These are phyloP conservation scores for Diversispora epigaea DNA, from an alignment of 192 early-diverging fungal genomes.

Conservation along the genomic window DNA sequence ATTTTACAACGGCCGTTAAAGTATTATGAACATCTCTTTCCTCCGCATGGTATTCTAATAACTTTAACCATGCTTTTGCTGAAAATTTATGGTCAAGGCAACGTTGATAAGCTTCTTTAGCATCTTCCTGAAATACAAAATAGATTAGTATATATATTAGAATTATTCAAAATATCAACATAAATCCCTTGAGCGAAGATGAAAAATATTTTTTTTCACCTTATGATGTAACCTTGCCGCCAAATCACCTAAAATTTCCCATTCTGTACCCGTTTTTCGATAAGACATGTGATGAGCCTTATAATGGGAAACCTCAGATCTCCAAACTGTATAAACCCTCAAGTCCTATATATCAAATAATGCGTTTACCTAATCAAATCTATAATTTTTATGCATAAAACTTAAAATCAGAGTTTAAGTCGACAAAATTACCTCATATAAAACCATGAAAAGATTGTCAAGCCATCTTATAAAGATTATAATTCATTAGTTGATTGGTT, in stretches of 20 bases:
- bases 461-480: conserved; percentile 75
- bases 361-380: not conserved
- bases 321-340: conserved; percentile 90
- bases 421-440: conserved; percentile 72
- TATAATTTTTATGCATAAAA: not conserved
- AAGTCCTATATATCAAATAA: conserved; percentile 52
- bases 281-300: conserved; percentile 71
- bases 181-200: not conserved
- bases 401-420: not conserved
- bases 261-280: conserved; percentile 94
- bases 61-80: conserved; percentile 81
- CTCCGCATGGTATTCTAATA: conserved; percentile 77
- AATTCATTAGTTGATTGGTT: not conserved
- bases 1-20: conserved; percentile 75
- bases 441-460: conserved; percentile 98
- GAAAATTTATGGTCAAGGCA: conserved; percentile 91
- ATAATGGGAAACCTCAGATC: conserved; percentile 83
- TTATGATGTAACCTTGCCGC: conserved; percentile 82
- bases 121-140: conserved; percentile 64
- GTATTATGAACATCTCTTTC: conserved; percentile 82
- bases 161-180: not conserved
- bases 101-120: conserved; percentile 86
- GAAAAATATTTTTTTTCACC: conserved; percentile 38
- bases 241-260: conserved; percentile 97
- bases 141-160: not conserved